Evolutionary conservation across 2,329 filamentous ascomycete genomes (phyloP), one percentile per base, ranked within the genome.

Genomic region (Fusarium dimerum): DNA sequence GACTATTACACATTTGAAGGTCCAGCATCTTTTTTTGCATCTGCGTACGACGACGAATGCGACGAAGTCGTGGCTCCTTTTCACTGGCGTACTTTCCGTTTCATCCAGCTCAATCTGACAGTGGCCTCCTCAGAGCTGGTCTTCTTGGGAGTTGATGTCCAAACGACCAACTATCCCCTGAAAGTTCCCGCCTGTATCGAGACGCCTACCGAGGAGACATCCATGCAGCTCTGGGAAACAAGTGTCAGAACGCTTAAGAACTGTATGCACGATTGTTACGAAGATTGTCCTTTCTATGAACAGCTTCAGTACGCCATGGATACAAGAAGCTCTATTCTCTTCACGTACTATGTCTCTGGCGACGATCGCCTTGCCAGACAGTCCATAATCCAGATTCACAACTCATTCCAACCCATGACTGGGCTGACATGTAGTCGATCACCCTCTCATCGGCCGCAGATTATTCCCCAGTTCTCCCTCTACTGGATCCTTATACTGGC

Each of bases 401-500:
- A 61, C 13, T 63, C 64, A 1, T 55, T 59, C 13, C 47, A 48
- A 8, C 39, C 59, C 26, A 12, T 32, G 18, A 56, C 64, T 39
- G 71, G 71, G 1, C 61, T 73, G 3, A 68, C 66, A 0, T 64
- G 67, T 29, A 70, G 66, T 17, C 68, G 71, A 1, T 65, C 68
- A 26, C 71, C 71, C 1, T 68, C 65, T 0, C 69, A 72, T 43
- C 57, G 61, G 1, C 59, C 59, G 1, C 69, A 73, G 43, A 59
- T 71, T 42, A 73, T 73, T 40, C 65, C 69, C 15, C 60, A 63
- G 9, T 73, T 73, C 43, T 67, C 70, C 1, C 63, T 73, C 1
- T 73, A 65, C 59, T 73, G 70, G 71, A 60, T 71, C 11, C 55
- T 66, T 34, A 66, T 66, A 50, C 52, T 74, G 0, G 61, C 56